These are phyloP conservation scores for Craspedostauros australis DNA, from an alignment of 108 stramenopile species.

Conservation along the genomic window DNA sequence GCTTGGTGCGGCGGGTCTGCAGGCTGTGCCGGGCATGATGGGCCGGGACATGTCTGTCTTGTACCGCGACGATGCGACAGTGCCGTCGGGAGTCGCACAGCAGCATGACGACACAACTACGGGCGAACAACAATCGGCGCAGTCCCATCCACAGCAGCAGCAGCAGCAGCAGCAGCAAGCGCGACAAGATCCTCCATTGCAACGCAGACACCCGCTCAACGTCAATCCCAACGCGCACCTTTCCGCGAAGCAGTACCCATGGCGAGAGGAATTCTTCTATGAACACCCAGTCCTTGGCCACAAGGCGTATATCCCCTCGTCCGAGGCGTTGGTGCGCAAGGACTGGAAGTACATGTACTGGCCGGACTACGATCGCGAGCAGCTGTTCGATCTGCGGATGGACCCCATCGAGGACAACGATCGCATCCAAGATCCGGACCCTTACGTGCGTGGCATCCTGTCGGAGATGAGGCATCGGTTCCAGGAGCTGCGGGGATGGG, in stretches of 20 bases:
- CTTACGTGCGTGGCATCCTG: too few relatives aligned
- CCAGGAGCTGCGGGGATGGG: too few relatives aligned
- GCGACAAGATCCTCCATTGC: not conserved
- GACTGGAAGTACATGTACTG: conserved; percentile 40
- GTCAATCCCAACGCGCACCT: too few relatives aligned
- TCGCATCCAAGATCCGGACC: too few relatives aligned
- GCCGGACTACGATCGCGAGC: conserved; percentile 45
- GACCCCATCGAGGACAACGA: conserved; percentile 64
- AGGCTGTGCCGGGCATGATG: conserved; percentile 49
- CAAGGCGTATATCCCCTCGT: conserved; percentile 29
- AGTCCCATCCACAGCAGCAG: too few relatives aligned
- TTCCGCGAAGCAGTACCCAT: conserved; percentile 52
- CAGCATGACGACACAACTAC: too few relatives aligned
- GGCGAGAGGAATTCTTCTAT: conserved; percentile 79
- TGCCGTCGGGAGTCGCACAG: too few relatives aligned
- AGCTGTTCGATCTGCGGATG: conserved; percentile 43
- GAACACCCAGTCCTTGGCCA: conserved; percentile 25
- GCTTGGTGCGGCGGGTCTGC: conserved; percentile 47
- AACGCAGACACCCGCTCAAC: too few relatives aligned
- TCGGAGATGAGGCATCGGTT: too few relatives aligned
- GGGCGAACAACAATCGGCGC: too few relatives aligned
- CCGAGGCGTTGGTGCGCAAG: conserved; percentile 49
- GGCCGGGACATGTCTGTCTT: conserved; percentile 58
- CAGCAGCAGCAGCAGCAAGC: too few relatives aligned
- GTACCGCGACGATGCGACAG: conserved; percentile 53